A percentile compares a stretch with the other conserved stretches of the same genome.
phyloP scores from a whole-genome alignment of 2,329 filamentous ascomycete species.

The Trichoderma asperellum region DNA sequence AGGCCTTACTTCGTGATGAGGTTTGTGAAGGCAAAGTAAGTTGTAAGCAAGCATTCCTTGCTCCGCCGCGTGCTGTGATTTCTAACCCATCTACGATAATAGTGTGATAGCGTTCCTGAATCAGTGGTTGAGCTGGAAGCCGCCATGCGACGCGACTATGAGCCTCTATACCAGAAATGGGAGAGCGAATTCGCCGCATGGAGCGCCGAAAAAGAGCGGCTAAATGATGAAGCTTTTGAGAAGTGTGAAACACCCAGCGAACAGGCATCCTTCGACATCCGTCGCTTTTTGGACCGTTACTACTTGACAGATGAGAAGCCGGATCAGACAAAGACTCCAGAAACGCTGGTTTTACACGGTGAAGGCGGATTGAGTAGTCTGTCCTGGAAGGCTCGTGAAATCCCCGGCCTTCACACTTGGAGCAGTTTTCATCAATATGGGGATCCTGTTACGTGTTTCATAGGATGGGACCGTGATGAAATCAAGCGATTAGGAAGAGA shows the following conservation, averaged over 20 bases:
- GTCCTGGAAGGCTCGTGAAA: background rate
- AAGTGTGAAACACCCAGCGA: slow-evolving; percentile 5
- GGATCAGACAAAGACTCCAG: background rate
- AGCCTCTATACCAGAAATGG: slow-evolving; percentile 18
- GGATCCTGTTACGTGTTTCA: background rate
- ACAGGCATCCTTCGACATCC: background rate
- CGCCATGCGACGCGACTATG: slow-evolving; percentile 21
- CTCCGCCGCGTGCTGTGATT: background rate
- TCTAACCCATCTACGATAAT: background rate
- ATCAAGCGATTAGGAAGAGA: background rate
- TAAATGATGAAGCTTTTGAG: slow-evolving; percentile 1
- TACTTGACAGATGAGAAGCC: slow-evolving; percentile 12
- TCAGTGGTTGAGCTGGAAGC: slow-evolving; percentile 13
- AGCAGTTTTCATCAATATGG: background rate
- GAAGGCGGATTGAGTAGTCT: background rate
- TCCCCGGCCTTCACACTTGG: background rate
- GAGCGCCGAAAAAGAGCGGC: background rate
- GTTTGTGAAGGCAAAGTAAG: slow-evolving; percentile 10
- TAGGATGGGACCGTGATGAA: background rate
- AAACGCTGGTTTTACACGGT: background rate
- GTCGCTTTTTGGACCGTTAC: background rate
- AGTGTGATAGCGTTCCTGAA: slow-evolving; percentile 2
- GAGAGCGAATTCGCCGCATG: background rate
- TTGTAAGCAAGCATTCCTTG: too few relatives aligned
- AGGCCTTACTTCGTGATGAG: background rate